Evolutionary conservation across 768 basidiomycete genomes (phyloP).

Genomic region (Filobasidium floriforme): DNA sequence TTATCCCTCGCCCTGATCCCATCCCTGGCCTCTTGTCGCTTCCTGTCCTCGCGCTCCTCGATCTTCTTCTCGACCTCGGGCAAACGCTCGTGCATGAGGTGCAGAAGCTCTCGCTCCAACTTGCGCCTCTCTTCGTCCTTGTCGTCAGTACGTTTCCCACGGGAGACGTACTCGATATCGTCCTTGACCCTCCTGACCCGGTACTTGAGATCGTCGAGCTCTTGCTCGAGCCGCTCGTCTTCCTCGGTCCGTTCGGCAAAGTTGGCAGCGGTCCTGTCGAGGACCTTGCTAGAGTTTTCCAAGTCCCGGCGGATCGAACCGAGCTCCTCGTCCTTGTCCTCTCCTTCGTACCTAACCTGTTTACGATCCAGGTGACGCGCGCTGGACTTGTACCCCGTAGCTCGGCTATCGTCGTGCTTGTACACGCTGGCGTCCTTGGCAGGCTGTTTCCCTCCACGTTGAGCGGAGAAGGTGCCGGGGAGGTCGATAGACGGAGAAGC

Average conservation of each 20-base stretch:
- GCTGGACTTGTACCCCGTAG: slow-evolving; percentile 69
- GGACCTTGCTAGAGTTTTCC: slow-evolving; percentile 66
- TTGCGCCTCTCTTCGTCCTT: slow-evolving; percentile 80
- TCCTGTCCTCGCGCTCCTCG: slow-evolving; percentile 66
- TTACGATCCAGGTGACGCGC: slow-evolving; percentile 78
- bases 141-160: slow-evolving; percentile 60
- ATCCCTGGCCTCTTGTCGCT: slow-evolving; percentile 68
- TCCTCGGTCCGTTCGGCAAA: slow-evolving; percentile 61
- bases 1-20: slow-evolving; percentile 71
- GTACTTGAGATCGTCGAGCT: slow-evolving; percentile 76
- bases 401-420: slow-evolving; percentile 62
- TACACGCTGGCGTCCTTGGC: slow-evolving; percentile 81
- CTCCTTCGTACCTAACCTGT: slow-evolving; percentile 62
- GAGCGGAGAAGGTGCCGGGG: slow-evolving; percentile 17
- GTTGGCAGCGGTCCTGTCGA: slow-evolving; percentile 65
- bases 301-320: slow-evolving; percentile 79
- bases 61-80: slow-evolving; percentile 84
- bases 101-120: slow-evolving; percentile 77
- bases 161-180: slow-evolving; percentile 77
- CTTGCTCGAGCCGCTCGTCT: slow-evolving; percentile 83
- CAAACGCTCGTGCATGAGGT: slow-evolving; percentile 78
- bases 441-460: slow-evolving; percentile 44
- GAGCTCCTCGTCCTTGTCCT: slow-evolving; percentile 61
- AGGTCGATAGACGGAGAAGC: slow-evolving; percentile 44
- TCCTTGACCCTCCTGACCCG: slow-evolving; percentile 79